These are phyloP conservation scores for Fusarium globosum DNA, from an alignment of 2,329 filamentous ascomycete species.

Conservation along the genomic window DNA sequence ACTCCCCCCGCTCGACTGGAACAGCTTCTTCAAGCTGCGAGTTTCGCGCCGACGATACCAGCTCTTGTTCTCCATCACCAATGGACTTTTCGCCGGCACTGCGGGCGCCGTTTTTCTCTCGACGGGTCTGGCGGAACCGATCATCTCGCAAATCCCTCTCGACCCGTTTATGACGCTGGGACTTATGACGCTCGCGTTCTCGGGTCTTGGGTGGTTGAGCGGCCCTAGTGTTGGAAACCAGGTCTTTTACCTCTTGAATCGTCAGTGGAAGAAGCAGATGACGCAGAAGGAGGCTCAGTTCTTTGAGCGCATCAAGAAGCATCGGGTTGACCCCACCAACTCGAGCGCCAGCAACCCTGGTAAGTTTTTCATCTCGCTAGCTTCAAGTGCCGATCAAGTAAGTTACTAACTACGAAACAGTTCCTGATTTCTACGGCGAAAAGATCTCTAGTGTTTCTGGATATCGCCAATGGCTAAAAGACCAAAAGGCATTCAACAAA, in stretches of 20 bases:
- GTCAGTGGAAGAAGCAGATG: slow-evolving; percentile 77
- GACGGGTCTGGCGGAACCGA: slow-evolving; percentile 76
- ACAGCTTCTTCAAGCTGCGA: slow-evolving; percentile 91
- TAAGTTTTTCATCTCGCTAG: slow-evolving; percentile 41
- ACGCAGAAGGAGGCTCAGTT: slow-evolving; percentile 93
- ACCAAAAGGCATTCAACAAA: slow-evolving; percentile 96
- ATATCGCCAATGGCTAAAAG: slow-evolving; percentile 96
- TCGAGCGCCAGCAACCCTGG: slow-evolving; percentile 90
- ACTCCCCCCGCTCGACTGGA: slow-evolving; percentile 75
- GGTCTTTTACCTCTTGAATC: slow-evolving; percentile 81
- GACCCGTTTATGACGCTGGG: slow-evolving; percentile 91
- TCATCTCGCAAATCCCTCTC: slow-evolving; percentile 78
- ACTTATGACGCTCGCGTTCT: slow-evolving; percentile 79
- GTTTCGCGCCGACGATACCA: slow-evolving; percentile 87
- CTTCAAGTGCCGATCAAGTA: background rate
- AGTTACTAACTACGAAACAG: slow-evolving; percentile 53
- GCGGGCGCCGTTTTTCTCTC: slow-evolving; percentile 74
- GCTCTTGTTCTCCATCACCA: slow-evolving; percentile 77
- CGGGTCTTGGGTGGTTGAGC: slow-evolving; percentile 86
- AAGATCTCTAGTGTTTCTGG: slow-evolving; percentile 94
- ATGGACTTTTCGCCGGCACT: slow-evolving; percentile 70
- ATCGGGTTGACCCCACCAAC: slow-evolving; percentile 89
- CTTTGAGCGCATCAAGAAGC: slow-evolving; percentile 89
- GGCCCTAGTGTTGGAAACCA: slow-evolving; percentile 85
- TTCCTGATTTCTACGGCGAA: slow-evolving; percentile 98